These are phyloP conservation scores for Nothopassalora personata DNA, from an alignment of 2,329 filamentous ascomycete species.

Conservation along the genomic window DNA sequence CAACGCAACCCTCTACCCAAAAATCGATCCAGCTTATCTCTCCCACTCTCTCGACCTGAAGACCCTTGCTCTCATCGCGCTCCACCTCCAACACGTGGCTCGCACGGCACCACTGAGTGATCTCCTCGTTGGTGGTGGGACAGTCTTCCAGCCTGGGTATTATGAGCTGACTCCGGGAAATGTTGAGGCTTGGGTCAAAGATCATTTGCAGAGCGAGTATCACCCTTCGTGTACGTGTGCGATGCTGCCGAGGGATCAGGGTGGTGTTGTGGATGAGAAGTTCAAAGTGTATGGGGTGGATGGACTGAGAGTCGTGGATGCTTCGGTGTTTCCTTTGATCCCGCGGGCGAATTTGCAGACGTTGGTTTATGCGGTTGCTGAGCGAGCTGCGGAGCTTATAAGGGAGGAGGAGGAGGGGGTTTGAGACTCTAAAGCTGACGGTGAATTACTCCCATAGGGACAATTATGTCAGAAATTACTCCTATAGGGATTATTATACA, in stretches of 20 bases:
- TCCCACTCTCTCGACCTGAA: slow-evolving; percentile 46
- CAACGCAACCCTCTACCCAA: slow-evolving; percentile 16
- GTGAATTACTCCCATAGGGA: too few species aligned
- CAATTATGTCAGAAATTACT: too few species aligned
- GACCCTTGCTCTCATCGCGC: slow-evolving; percentile 8
- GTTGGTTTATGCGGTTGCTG: slow-evolving; percentile 15
- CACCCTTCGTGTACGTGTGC: slow-evolving; percentile 40
- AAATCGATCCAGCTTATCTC: slow-evolving; percentile 25
- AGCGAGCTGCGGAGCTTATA: slow-evolving; percentile 15
- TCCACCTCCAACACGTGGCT: slow-evolving; percentile 10
- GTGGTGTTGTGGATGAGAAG: slow-evolving; percentile 6
- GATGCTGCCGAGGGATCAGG: slow-evolving; percentile 12
- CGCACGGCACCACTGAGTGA: slow-evolving; percentile 2
- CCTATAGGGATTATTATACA: too few species aligned
- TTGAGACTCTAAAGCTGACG: too few species aligned
- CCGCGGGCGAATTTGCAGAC: slow-evolving; percentile 30
- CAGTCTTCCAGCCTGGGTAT: slow-evolving; percentile 8
- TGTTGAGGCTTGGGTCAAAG: slow-evolving; percentile 9
- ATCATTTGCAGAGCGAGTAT: slow-evolving; percentile 26
- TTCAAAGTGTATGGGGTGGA: slow-evolving; percentile 1
- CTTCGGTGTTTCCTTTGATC: slow-evolving; percentile 44
- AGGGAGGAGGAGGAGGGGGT: slow-evolving; percentile 5
- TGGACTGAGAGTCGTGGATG: slow-evolving; percentile 20
- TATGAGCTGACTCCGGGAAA: slow-evolving; percentile 2
- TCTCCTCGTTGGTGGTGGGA: slow-evolving; percentile 6